Evolutionary conservation across 345 rosid species (phyloP), one percentile per base, ranked within the genome.

Genomic region (Combretum micranthum): DNA sequence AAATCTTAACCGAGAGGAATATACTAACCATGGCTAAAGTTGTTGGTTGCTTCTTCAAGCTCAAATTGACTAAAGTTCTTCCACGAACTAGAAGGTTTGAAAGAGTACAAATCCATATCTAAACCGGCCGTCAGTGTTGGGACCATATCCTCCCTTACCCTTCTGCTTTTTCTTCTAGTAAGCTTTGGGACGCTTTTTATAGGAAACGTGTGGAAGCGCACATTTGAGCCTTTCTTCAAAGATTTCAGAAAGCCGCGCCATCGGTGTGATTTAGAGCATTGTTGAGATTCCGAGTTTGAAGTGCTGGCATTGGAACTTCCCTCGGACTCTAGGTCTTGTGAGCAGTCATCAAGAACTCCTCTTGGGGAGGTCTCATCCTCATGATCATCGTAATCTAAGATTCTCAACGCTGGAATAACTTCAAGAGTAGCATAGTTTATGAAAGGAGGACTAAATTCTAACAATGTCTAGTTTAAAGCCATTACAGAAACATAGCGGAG

Each of bases 11-110:
- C 9, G 9, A 12, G 17, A 49, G 17, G 8, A 37, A 15, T 13
- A 15, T 55, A 67, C 71, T 49, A 56, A 92, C 98, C 99, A 14
- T 49, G 77, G 73, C 89, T 83, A 65, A 76, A 93, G 69, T 69
- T 56, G 16, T 82, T 54, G 16, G 97, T 93, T 3, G 99, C 99
- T 23, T 81, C 80, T 23, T 67, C 68, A 56, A 88, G 77, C 48
- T 93, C 96, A 10, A 62, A 50, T 47, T 88, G 81, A 5, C 94
- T 62, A 59, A 80, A 88, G 67, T 83, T 87, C 74, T 74, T 88
- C 97, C 95, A 86, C 12, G 39, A 32, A 32, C 39, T 32, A 32
- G 80, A 67, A 44, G 96, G 73, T 66, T 85, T 85, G 54, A 92
- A 81, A 54, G 63, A 69, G 72, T 37, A 69, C 20, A 86, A 64